Evolutionary conservation across 2,329 filamentous ascomycete species (phyloP), one percentile per base, ranked within the genome.

Genomic region (Aspergillus amoenus): DNA sequence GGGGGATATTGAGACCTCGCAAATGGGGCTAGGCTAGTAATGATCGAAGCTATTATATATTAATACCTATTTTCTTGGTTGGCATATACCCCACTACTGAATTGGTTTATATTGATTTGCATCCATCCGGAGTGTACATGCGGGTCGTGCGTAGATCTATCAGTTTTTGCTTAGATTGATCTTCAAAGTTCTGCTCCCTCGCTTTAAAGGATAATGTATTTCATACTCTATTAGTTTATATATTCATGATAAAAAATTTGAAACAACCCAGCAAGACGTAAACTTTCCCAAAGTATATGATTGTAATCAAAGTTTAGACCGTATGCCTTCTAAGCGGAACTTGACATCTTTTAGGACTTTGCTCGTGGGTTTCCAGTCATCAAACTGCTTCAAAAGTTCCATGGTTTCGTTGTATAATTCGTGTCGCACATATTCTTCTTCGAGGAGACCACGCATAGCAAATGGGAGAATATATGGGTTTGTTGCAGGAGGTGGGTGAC

Each of bases 341-440:
- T 96, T 96, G 46, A 99, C 93, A 74, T 99, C 94, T 76, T 94
- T 96, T 57, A 99, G 77, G 43, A 90, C 90, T 78, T 97, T 99
- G 7, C 88, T 96, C 0, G 81, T 82, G 0, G 94, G 94, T 69
- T 89, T 93, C 94, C 94, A 99, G 52, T 90, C 86, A 71, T 97
- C 93, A 73, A 97, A 99, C 73, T 96, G 87, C 58, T 80, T 81
- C n/a, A 99, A 78, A 50, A 99, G 75, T 68, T 91, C 84, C 59
- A 84, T 84, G 6, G 91, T 91, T 76, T 99, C 94, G 2, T 82
- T 76, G 32, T 85, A 85, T 17, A 96, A 77, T 69, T 95, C 89
- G 21, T 85, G 90, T 72, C 89, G 92, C 22, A 97, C 93, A 67
- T 91, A 86, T 17, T 94, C 89, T 72, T 99, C 94, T 71, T 97